Evolutionary conservation across 2,329 filamentous ascomycete genomes (phyloP), one percentile per base, ranked within the genome.

Genomic region (Arthrobotrys sinensis): DNA sequence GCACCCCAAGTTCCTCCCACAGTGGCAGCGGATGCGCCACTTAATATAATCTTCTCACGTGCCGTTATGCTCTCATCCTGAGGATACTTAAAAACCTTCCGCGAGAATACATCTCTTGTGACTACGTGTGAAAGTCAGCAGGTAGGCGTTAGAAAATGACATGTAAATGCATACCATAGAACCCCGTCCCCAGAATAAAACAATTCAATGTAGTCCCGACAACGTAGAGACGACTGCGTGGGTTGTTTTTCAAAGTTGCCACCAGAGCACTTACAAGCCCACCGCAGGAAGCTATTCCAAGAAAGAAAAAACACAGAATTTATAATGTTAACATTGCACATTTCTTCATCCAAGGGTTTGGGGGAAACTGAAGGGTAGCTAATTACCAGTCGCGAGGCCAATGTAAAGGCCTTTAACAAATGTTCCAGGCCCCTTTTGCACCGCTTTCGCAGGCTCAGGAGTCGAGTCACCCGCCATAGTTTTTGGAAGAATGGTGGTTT

Each of bases 141-240:
- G 19, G 7, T 34, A n/a, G 8, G 8, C 38, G 3, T 24, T 8
- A 43, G 38, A 62, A 19, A 12, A 24, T 1, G 14, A 21, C 14
- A 16, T 8, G 32, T 32, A 53, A n/a, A 43, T 63, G 16, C 10
- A 24, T 72, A 78, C 75, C 53, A 55, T 68, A 78, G 14, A 67
- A 78, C 45, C 75, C 67, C 8, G 40, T 67, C 11, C 75, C 75
- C 3, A 78, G 45, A 12, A 72, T 55, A 19, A 71, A 78, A 34
- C 67, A 72, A 34, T 68, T 78, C 16, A 78, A 12, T 11, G 75
- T 43, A 11, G 75, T 78, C 11, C 75, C 75, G 36, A 68, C 36
- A 6, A 78, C 38, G 24, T 67, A 78, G 5, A 78, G 12, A 28
- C 62, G 36, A 34, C 71, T 78, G 11, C 75, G 52, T 14, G 75